Evolutionary conservation across 495 filamentous ascomycete species (phyloP).

Genomic region (Hypoxylon fragiforme): DNA sequence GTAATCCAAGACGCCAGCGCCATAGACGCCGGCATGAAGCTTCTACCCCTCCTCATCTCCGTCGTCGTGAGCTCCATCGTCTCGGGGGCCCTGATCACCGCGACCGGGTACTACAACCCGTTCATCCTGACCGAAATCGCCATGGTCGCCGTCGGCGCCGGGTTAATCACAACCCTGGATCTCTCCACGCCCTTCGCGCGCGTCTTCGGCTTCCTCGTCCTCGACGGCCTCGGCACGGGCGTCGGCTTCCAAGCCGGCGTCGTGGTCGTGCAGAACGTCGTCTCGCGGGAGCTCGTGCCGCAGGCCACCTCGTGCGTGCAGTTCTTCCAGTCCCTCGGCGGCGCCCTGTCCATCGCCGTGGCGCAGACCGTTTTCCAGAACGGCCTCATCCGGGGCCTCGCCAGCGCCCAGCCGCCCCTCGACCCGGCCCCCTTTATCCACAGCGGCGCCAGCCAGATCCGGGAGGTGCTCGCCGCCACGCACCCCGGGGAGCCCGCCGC

Average conservation of each 20-base stretch:
- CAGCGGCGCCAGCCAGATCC: slow-evolving; percentile 50
- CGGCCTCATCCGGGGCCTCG: slow-evolving; percentile 48
- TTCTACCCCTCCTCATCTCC: slow-evolving; percentile 72
- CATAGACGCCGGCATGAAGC: slow-evolving; percentile 75
- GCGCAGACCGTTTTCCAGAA: slow-evolving; percentile 69
- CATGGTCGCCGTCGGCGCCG: slow-evolving; percentile 52
- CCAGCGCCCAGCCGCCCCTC: slow-evolving; percentile 34
- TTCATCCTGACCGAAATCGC: slow-evolving; percentile 49
- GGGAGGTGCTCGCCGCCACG: slow-evolving; percentile 38
- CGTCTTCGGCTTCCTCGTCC: slow-evolving; percentile 61
- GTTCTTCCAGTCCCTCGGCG: slow-evolving; percentile 68
- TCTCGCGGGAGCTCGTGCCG: slow-evolving; percentile 60
- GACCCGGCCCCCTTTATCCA: slow-evolving; percentile 45
- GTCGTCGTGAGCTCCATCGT: slow-evolving; percentile 59
- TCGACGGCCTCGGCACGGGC: slow-evolving; percentile 52
- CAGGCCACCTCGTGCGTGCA: slow-evolving; percentile 67
- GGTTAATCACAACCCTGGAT: slow-evolving; percentile 53
- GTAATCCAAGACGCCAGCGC: slow-evolving; percentile 74
- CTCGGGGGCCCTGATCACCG: slow-evolving; percentile 47
- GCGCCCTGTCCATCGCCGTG: slow-evolving; percentile 70
- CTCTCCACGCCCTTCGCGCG: slow-evolving; percentile 46
- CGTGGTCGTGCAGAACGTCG: slow-evolving; percentile 56
- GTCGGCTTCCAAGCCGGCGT: slow-evolving; percentile 48
- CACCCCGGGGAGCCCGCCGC: slow-evolving; percentile 30
- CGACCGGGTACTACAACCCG: slow-evolving; percentile 58